Evolutionary conservation across 2,329 filamentous ascomycete genomes (phyloP), one percentile per base, ranked within the genome.

Genomic region (Pseudogymnoascus sp.): DNA sequence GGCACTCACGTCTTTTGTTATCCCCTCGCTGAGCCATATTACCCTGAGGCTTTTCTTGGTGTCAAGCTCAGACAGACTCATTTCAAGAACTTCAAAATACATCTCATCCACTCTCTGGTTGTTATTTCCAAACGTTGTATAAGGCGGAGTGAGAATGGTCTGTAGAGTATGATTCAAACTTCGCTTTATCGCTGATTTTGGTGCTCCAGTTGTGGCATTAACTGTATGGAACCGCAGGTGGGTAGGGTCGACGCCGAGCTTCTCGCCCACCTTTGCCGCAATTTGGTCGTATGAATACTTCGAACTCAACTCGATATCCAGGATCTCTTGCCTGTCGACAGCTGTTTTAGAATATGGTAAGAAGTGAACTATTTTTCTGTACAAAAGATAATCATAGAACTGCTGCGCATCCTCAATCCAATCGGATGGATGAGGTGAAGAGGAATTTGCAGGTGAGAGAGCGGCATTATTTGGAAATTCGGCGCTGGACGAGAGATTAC

Each of bases 151-250:
- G 15, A 99, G 81, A 50, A 97, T 96, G 66, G 85, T 87, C 61
- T 84, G 82, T 11, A 99, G 79, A n/a, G 82, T 96, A 11, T 60
- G 59, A 65, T 64, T 69, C 65, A 73, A 82, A 74, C 74, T 85
- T 73, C 91, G 88, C 76, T 95, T 93, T 33, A 99, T 86, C 2
- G 88, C 80, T 7, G 82, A 76, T 72, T 96, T 93, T 1, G 93
- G 86, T 70, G 91, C 92, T 61, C 89, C 89, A 15, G 85, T 90
- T 21, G 84, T 85, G 15, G 83, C 80, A 70, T 93, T 91, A 65
- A 96, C 88, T 0, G 93, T 96, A 70, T 90, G 95, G 75, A 99
- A 96, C 42, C 95, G 90, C 53, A 99, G 77, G 75, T 99, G 92
- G 3, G 91, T 96, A 0, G 90, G 83, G 6, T 95, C 88, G 1